Evolutionary conservation across 306 rosid genomes (phyloP), one percentile per base, ranked within the genome.

Genomic region (Hippophae tibetana): DNA sequence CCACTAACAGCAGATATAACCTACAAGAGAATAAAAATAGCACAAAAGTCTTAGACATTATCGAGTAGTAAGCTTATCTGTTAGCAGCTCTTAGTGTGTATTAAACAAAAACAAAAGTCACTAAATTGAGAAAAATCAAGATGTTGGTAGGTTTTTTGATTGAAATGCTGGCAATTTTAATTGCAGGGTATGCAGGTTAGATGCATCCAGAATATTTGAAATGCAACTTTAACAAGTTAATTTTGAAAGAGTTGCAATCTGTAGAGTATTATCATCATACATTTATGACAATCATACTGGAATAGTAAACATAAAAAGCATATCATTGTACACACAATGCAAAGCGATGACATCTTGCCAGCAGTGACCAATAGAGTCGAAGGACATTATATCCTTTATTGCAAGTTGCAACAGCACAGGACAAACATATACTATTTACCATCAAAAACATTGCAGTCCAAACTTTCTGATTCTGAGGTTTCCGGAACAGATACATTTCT

Each of bases 391-490:
- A 7, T 9, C 56, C 11, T 31, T 40, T 48, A 7, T 55, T 25
- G 41, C 23, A 2, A 10, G 64, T 26, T 47, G 13, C 9, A 55
- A 13, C 3, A 59, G 42, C 25, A 25, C 8, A 50, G 18, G 47
- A 45, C 18, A 53, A 65, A 57, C 50, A 47, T 67, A 61, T 27
- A 58, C 8, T 58, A 46, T 47, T 65, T 78, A 90, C 96, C 95
- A 90, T 90, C 13, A 90, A 49, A 70, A 87, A 74, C 92, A 90
- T 82, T 8, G 92, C 96, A 41, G 87, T 78, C 95, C 97, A 90
- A 46, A 90, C 94, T 83, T 81, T 90, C 57, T 77, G 60, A 73
- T 65, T 85, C 73, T 87, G 96, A 70, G 57, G 82, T 69, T 90
- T 90, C 61, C 74, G 80, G 68, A 84, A 90, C 62, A 85, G 43